phyloP scores from a whole-genome alignment of 176 grass and related monocot species.

The Bothriochloa decipiens region DNA sequence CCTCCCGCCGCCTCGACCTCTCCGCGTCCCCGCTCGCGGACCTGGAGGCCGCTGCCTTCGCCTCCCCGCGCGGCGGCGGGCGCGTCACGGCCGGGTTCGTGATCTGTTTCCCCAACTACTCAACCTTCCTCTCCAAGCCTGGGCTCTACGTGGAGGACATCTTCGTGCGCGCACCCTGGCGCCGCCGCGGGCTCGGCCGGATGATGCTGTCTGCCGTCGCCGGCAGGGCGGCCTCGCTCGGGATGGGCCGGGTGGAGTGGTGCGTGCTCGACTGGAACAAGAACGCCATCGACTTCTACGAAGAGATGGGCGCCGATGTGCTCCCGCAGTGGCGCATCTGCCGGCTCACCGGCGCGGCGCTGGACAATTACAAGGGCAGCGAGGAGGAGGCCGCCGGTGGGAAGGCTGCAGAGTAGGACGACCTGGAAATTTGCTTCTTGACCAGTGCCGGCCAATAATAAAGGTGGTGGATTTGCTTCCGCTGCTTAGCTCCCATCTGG shows the following conservation, averaged over 20 bases:
- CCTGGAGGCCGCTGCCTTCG: constrained; percentile 53
- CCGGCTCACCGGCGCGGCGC: constrained; percentile 55
- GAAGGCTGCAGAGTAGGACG: constrained; percentile 13
- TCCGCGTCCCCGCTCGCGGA: constrained; percentile 45
- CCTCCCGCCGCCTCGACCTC: constrained; percentile 51
- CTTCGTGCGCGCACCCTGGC: constrained; percentile 83
- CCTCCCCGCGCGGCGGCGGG: constrained; percentile 43
- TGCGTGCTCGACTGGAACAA: constrained; percentile 90
- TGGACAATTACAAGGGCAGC: constrained; percentile 58
- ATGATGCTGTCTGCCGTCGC: constrained; percentile 86
- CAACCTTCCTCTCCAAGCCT: constrained; percentile 64
- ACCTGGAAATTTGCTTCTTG: neutral
- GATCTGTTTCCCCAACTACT: constrained; percentile 81
- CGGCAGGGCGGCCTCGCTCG: constrained; percentile 61
- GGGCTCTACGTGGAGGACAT: constrained; percentile 67
- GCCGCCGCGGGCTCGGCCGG: constrained; percentile 71
- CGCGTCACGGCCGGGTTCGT: constrained; percentile 58
- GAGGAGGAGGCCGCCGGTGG: constrained; percentile 16
- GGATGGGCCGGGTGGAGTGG: constrained; percentile 92
- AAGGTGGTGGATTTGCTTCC: constrained; percentile 23
- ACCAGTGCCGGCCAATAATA: constrained; percentile 17
- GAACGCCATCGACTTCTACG: constrained; percentile 89
- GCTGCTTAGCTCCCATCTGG: neutral
- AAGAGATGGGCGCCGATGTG: constrained; percentile 89
- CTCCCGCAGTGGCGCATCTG: constrained; percentile 92